Conservation (phyloP, 1,139 yeast genomes). For the Pichia norvegensis region DNA sequence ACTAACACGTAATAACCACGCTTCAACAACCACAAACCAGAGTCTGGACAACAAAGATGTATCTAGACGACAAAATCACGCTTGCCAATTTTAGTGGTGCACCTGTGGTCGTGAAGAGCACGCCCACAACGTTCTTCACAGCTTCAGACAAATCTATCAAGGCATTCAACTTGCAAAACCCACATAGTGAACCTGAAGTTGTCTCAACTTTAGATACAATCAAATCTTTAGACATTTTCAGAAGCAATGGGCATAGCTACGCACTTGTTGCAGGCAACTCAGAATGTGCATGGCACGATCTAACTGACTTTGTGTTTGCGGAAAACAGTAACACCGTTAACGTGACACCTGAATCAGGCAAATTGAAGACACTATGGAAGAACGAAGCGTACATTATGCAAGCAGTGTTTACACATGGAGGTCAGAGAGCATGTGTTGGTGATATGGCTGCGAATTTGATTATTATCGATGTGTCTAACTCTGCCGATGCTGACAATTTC, state of each 20-base stretch:
- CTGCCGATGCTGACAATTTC: conserved; percentile 23
- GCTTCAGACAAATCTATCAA: conserved; percentile 49
- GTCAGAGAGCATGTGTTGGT: conserved; percentile 59
- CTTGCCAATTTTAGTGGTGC: conserved; percentile 31
- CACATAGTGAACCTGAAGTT: conserved; percentile 48
- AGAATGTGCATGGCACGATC: conserved; percentile 29
- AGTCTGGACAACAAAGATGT: conserved; percentile 9
- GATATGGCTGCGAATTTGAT: conserved; percentile 68
- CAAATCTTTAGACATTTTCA: conserved; percentile 24
- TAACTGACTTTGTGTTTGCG: conserved; percentile 13
- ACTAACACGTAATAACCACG: no score
- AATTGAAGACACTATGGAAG: conserved; percentile 27
- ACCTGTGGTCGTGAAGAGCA: conserved; percentile 35
- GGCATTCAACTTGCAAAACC: conserved; percentile 38
- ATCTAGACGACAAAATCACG: conserved; percentile 9
- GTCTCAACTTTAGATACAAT: conserved; percentile 40
- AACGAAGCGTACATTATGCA: conserved; percentile 62
- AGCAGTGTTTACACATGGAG: conserved; percentile 60
- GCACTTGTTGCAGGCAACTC: conserved; percentile 27
- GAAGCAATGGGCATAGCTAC: conserved; percentile 4
- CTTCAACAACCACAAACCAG: not conserved
- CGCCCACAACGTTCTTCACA: conserved; percentile 35
- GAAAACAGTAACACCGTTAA: not conserved
- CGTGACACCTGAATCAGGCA: conserved; percentile 9
- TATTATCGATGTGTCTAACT: conserved; percentile 38